phyloP scores from a whole-genome alignment of 768 basidiomycete genomes.

The Mycena polygramma region DNA sequence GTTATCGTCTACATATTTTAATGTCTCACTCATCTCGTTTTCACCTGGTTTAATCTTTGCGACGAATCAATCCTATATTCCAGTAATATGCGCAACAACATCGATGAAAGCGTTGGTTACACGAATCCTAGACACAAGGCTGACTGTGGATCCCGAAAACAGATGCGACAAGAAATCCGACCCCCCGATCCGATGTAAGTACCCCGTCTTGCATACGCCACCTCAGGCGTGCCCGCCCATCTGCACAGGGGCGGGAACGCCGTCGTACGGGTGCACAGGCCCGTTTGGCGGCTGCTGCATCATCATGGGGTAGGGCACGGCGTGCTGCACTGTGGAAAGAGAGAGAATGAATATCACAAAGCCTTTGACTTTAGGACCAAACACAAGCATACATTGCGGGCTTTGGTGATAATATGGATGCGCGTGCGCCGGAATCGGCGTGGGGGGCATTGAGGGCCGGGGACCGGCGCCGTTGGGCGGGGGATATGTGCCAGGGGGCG shows the following conservation, averaged over 20 bases:
- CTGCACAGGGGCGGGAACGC: slow-evolving; percentile 73
- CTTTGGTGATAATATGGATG: slow-evolving; percentile 93
- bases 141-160: slow-evolving; percentile 39
- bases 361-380: not conserved
- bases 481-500: slow-evolving; percentile 81
- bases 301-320: slow-evolving; percentile 93
- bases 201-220: slow-evolving; percentile 7
- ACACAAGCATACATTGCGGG: slow-evolving; percentile 75
- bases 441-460: slow-evolving; percentile 92
- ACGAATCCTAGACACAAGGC: slow-evolving; percentile 40
- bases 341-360: slow-evolving; percentile 42
- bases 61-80: slow-evolving; percentile 40
- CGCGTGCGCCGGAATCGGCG: slow-evolving; percentile 88
- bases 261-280: slow-evolving; percentile 82
- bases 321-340: slow-evolving; percentile 82
- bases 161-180: slow-evolving; percentile 44
- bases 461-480: slow-evolving; percentile 85
- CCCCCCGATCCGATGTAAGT: slow-evolving; percentile 23
- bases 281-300: slow-evolving; percentile 83
- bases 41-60: slow-evolving; percentile 14
- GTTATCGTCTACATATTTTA: slow-evolving; percentile 1
- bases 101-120: slow-evolving; percentile 42
- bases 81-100: slow-evolving; percentile 46
- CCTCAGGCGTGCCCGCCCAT: slow-evolving; percentile 84
- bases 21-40: not conserved